A percentile compares a stretch with the other conserved stretches of the same genome.
phyloP scores from a whole-genome alignment of 352 stramenopile species.

The Pythium dissotocum region DNA sequence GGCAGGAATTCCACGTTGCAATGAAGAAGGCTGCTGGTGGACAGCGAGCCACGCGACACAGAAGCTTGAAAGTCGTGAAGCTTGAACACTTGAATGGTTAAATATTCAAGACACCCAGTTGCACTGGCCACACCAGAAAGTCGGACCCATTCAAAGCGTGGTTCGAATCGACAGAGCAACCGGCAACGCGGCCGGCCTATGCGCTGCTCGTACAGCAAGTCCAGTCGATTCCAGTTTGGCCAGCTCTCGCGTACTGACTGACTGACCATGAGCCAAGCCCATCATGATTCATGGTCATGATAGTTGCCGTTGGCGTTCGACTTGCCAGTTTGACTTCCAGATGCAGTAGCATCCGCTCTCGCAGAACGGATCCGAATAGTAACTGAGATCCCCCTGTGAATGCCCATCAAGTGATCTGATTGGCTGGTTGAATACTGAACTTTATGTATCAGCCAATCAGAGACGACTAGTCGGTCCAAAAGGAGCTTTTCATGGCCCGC shows the following conservation, averaged over 20 bases:
- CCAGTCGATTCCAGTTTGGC: not conserved
- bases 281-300: not conserved
- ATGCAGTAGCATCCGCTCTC: constrained; percentile 23
- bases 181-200: not conserved
- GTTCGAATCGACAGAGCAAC: not conserved
- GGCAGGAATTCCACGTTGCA: not conserved
- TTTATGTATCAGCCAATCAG: constrained; percentile 14
- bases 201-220: not conserved
- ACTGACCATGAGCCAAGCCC: not conserved
- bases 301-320: constrained; percentile 1
- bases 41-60: not conserved
- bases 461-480: constrained; percentile 10
- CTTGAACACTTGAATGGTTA: not conserved
- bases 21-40: not conserved
- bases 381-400: constrained; percentile 8
- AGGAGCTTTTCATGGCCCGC: not conserved
- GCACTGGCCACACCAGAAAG: constrained; percentile 7
- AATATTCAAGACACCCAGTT: not conserved
- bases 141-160: not conserved
- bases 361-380: constrained; percentile 18
- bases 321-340: constrained; percentile 6
- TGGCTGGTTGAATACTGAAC: constrained; percentile 8
- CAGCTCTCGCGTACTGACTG: not conserved
- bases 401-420: constrained; percentile 4
- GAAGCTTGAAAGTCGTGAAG: not conserved